Conservation (phyloP, 495 filamentous ascomycete species). For the Penicillium coffeae region DNA sequence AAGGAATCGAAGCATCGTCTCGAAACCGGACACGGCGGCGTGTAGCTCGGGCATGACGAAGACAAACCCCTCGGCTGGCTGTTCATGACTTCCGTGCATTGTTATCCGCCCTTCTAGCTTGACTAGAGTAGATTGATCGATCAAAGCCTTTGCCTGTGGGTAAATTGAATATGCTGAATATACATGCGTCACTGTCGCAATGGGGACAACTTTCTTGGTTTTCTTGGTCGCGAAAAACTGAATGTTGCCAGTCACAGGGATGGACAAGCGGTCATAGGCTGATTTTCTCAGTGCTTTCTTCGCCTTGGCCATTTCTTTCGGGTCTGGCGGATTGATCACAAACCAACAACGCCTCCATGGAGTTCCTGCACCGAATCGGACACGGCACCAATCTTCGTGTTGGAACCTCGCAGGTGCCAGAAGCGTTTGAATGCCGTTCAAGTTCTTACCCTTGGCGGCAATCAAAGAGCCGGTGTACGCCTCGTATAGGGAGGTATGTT, state of each 20-base stretch:
- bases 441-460: slow-evolving; percentile 81
- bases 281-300: slow-evolving; percentile 85
- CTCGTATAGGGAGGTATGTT: slow-evolving; percentile 89
- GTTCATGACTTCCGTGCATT: slow-evolving; percentile 62
- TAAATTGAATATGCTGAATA: slow-evolving; percentile 95
- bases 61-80: slow-evolving; percentile 83
- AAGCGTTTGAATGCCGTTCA: slow-evolving; percentile 85
- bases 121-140: slow-evolving; percentile 89
- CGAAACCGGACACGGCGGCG: slow-evolving; percentile 86
- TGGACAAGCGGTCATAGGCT: slow-evolving; percentile 68
- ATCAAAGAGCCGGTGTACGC: slow-evolving; percentile 95
- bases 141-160: slow-evolving; percentile 85
- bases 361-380: slow-evolving; percentile 92
- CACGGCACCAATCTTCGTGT: slow-evolving; percentile 90
- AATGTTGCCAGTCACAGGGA: slow-evolving; percentile 75
- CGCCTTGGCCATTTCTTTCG: slow-evolving; percentile 81
- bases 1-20: slow-evolving; percentile 92
- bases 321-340: slow-evolving; percentile 85
- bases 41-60: slow-evolving; percentile 97
- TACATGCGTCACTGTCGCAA: slow-evolving; percentile 85
- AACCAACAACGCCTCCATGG: slow-evolving; percentile 97
- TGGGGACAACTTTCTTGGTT: slow-evolving; percentile 84
- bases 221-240: slow-evolving; percentile 95
- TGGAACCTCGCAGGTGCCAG: slow-evolving; percentile 73
- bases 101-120: slow-evolving; percentile 92